Evolutionary conservation across 768 basidiomycete genomes (phyloP).

Genomic region (Russula lepida): DNA sequence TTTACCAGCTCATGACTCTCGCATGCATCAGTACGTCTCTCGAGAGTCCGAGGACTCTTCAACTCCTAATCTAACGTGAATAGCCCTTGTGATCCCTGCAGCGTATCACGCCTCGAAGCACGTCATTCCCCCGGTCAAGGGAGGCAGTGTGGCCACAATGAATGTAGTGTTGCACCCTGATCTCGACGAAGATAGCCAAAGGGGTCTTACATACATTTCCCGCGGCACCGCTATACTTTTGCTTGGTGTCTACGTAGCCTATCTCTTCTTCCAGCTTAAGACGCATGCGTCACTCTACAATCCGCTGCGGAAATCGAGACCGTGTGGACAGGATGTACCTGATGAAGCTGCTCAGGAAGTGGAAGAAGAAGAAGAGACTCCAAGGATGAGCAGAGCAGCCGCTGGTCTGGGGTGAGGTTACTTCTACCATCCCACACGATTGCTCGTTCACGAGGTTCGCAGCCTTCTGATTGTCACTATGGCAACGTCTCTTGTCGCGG

Average conservation of each 20-base stretch:
- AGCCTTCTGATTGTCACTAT: conserved; percentile 70
- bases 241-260: conserved; percentile 58
- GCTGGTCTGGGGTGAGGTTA: conserved; percentile 44
- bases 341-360: conserved; percentile 22
- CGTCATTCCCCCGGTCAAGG: not conserved
- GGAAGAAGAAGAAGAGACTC: conserved; percentile 33
- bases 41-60: not conserved
- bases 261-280: conserved; percentile 35
- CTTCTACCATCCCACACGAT: not conserved
- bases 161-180: conserved; percentile 21
- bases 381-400: conserved; percentile 63
- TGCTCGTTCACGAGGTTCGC: not conserved
- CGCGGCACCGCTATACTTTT: conserved; percentile 74
- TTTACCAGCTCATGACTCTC: conserved; percentile 66
- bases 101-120: conserved; percentile 56
- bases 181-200: conserved; percentile 21
- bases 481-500: conserved; percentile 82
- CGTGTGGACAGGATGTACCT: not conserved
- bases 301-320: not conserved
- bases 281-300: conserved; percentile 62
- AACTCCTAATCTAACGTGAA: not conserved
- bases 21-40: conserved; percentile 65
- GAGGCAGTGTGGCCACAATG: conserved; percentile 1
- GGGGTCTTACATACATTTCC: conserved; percentile 67
- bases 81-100: conserved; percentile 82